Base-by-base conservation (phyloP, 2,329 filamentous ascomycete species). In the Fusarium pilosicola region DNA sequence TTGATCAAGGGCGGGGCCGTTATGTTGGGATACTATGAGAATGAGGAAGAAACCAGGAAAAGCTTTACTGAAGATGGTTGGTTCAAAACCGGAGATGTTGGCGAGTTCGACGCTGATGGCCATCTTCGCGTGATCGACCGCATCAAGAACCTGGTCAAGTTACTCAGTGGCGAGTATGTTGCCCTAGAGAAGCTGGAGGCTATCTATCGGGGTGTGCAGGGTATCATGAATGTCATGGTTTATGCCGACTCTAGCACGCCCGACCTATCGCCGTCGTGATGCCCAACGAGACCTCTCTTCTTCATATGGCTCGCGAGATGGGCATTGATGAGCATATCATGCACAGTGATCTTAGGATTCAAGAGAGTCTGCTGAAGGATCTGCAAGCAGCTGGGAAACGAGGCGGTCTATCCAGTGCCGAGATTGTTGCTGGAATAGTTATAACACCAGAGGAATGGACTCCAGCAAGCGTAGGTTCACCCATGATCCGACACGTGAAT, bases 81-180 rank as follows among this genome's bases (percentile, higher is more conserved):
- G 96, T 97, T 98, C 88, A 95, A 93, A 87, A 97, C 94, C 14
- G 96, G 96, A 68, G 96, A 98, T 79, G 95, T 98, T 80, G 96
- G 96, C 76, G 94, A 97, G 81, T 96, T 95, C 77, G 92, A 96
- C 82, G 80, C 85, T 42, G 88, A 92, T 70, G 96, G 96, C 42
- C 93, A 97, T 80, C 83, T 98, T 71, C 89, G 88, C 75, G 92
- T 98, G 80, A 95, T 98, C 78, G 96, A 98, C 83, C 94, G 96
- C 73, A 94, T 97, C 89, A 98, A 98, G 91, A 98, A 98, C 84
- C 86, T 98, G 59, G 93, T 98, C 83, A 98, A 98, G 90, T 94
- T 96, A 65, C 89, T 94, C 71, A 94, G 95, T 67, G 96, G 96
- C 75, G 96, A 98, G 86, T 98, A 98, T 84, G 96, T 98, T 81